Percentiles rank a stretch among this genome's conserved stretches.
Evolutionary conservation across 148 eudicot species (phyloP).

Genomic region (Rhododendron ferrugineum): DNA sequence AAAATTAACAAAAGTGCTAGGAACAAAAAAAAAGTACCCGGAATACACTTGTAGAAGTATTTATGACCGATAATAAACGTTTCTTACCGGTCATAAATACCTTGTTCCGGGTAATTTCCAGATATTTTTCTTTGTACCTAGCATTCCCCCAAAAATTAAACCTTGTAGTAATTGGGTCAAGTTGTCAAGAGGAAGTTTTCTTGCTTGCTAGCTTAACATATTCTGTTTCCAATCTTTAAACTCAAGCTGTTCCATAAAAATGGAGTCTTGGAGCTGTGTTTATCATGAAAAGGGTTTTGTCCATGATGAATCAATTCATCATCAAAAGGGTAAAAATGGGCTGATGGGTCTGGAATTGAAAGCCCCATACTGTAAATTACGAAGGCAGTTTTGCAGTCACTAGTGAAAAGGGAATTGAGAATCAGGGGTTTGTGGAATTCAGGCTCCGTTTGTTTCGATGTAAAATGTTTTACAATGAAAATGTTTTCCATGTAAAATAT

Average conservation of each 20-base stretch:
- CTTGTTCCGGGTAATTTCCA: no score
- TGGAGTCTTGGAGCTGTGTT: not conserved
- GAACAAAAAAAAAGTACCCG: no score
- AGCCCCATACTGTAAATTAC: not conserved
- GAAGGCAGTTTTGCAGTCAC: not conserved
- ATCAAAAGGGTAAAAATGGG: not conserved
- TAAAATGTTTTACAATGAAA: no score
- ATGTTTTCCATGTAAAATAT: no score
- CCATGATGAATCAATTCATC: not conserved
- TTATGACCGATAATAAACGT: no score
- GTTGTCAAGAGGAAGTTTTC: not conserved
- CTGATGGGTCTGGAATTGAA: not conserved
- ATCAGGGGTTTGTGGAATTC: not conserved
- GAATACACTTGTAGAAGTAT: no score
- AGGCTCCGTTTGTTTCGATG: no score
- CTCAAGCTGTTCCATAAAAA: not conserved
- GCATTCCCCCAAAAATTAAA: no score
- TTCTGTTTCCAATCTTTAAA: not conserved
- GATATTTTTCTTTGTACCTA: no score
- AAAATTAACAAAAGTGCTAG: no score
- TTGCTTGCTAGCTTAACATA: not conserved
- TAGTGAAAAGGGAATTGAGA: not conserved
- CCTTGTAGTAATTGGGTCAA: not conserved
- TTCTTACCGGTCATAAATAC: no score
- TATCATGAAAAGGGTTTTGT: not conserved